A percentile compares a stretch with the other conserved stretches of the same genome.
phyloP scores from a whole-genome alignment of 495 filamentous ascomycete genomes.

The Hypoxylon crocopeplum region DNA sequence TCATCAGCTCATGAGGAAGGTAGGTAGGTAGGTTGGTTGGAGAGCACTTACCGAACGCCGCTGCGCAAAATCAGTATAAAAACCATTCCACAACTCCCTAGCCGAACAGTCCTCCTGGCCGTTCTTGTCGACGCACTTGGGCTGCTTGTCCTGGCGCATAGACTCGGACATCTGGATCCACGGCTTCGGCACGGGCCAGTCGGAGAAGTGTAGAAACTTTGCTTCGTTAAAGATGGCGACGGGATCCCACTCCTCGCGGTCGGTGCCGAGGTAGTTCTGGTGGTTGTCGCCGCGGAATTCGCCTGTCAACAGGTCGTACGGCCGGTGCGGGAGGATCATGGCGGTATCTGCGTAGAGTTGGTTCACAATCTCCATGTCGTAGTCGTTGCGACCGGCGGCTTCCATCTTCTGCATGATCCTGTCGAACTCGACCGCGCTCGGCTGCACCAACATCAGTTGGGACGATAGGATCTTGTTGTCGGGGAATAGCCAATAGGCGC shows the following conservation, averaged over 20 bases:
- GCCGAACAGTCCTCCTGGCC: slow-evolving; percentile 63
- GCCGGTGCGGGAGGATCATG: slow-evolving; percentile 76
- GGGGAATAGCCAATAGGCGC: slow-evolving; percentile 73
- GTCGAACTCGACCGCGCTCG: slow-evolving; percentile 61
- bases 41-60: slow-evolving; percentile 61
- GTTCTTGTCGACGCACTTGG: slow-evolving; percentile 54
- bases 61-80: slow-evolving; percentile 72
- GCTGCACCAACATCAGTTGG: slow-evolving; percentile 69
- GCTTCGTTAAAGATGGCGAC: slow-evolving; percentile 67
- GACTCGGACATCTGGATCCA: slow-evolving; percentile 70
- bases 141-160: slow-evolving; percentile 62
- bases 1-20: background rate
- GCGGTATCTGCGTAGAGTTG: slow-evolving; percentile 69
- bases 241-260: slow-evolving; percentile 72
- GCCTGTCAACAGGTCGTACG: slow-evolving; percentile 71
- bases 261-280: slow-evolving; percentile 65
- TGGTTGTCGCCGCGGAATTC: slow-evolving; percentile 73
- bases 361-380: slow-evolving; percentile 81
- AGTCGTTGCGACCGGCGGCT: slow-evolving; percentile 50
- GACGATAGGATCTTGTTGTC: slow-evolving; percentile 62
- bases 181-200: slow-evolving; percentile 82
- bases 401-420: slow-evolving; percentile 59
- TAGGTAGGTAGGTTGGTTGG: background rate
- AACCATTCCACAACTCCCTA: slow-evolving; percentile 70
- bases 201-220: slow-evolving; percentile 81